phyloP scores from a whole-genome alignment of 2,329 filamentous ascomycete genomes.

The Nothophaeocryptopus gaeumannii region DNA sequence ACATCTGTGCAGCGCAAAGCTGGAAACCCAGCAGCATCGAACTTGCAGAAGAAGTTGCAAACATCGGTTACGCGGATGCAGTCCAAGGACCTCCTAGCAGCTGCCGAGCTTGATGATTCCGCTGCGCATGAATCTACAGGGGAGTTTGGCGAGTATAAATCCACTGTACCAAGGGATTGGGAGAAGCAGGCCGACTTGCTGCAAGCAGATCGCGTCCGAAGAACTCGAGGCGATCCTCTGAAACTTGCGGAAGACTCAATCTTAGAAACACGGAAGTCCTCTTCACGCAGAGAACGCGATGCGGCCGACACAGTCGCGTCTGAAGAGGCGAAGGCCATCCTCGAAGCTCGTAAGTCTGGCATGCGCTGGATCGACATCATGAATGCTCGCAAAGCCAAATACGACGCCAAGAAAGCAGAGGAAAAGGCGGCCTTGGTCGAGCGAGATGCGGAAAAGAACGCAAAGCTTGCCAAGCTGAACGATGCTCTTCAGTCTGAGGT shows the following conservation, averaged over 20 bases:
- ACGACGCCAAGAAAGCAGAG: conserved; percentile 16
- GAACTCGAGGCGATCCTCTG: conserved; percentile 16
- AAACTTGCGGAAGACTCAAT: conserved; percentile 3
- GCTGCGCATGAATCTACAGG: conserved; percentile 33
- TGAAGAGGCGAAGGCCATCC: conserved; percentile 5
- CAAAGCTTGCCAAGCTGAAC: conserved; percentile 27
- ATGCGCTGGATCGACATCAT: conserved; percentile 29
- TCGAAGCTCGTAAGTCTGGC: conserved; percentile 13
- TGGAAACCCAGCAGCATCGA: not conserved
- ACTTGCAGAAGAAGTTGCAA: conserved; percentile 16
- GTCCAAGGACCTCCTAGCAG: conserved; percentile 14
- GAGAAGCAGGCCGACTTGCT: conserved; percentile 27
- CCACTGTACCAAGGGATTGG: conserved; percentile 27
- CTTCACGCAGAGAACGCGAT: too few relatives aligned
- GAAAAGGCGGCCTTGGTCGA: conserved; percentile 16
- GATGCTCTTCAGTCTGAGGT: conserved; percentile 27
- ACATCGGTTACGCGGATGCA: conserved; percentile 32
- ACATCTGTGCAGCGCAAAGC: conserved; percentile 2
- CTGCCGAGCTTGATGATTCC: conserved; percentile 29
- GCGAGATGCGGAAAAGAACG: conserved; percentile 18
- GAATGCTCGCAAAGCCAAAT: conserved; percentile 22
- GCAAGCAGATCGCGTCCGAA: conserved; percentile 29
- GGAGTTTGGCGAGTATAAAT: conserved; percentile 21
- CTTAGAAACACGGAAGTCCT: conserved; percentile 4
- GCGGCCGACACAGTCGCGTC: conserved; percentile 4